Conservation (phyloP, 495 filamentous ascomycete genomes). For the Terfezia claveryi region DNA sequence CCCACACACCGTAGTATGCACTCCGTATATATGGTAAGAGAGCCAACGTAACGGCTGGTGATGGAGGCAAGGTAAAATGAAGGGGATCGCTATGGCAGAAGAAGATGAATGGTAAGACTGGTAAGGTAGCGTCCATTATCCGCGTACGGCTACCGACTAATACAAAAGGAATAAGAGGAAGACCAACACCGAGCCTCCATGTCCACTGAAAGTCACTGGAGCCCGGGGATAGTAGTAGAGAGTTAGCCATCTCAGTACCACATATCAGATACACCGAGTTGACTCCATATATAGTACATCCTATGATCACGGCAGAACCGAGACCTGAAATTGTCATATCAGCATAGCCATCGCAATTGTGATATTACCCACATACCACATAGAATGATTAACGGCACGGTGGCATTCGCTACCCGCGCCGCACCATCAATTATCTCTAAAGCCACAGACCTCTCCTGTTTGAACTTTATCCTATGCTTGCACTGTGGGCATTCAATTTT, state of each 20-base stretch:
- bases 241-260: slow-evolving; percentile 18
- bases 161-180: slow-evolving; percentile 19
- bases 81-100: slow-evolving; percentile 19
- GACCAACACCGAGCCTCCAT: slow-evolving; percentile 19
- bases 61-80: slow-evolving; percentile 19
- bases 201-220: slow-evolving; percentile 17
- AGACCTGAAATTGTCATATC: slow-evolving; percentile 7
- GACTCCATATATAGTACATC: slow-evolving; percentile 19
- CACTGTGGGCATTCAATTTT: slow-evolving; percentile 71
- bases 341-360: neutral
- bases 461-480: slow-evolving; percentile 53
- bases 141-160: slow-evolving; percentile 18
- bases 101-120: slow-evolving; percentile 18
- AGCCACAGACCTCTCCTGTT: slow-evolving; percentile 16
- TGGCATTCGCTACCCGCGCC: slow-evolving; percentile 12
- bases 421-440: slow-evolving; percentile 15
- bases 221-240: slow-evolving; percentile 13
- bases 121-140: slow-evolving; percentile 18
- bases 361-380: slow-evolving; percentile 5
- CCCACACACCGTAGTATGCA: slow-evolving; percentile 15
- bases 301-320: slow-evolving; percentile 18
- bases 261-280: slow-evolving; percentile 20
- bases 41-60: slow-evolving; percentile 19
- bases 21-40: slow-evolving; percentile 17
- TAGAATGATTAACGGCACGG: slow-evolving; percentile 13